Percentiles rank a stretch among this genome's conserved stretches.
Conservation (phyloP, 257 asterid genomes). For the Paraleonurus japonicus region DNA sequence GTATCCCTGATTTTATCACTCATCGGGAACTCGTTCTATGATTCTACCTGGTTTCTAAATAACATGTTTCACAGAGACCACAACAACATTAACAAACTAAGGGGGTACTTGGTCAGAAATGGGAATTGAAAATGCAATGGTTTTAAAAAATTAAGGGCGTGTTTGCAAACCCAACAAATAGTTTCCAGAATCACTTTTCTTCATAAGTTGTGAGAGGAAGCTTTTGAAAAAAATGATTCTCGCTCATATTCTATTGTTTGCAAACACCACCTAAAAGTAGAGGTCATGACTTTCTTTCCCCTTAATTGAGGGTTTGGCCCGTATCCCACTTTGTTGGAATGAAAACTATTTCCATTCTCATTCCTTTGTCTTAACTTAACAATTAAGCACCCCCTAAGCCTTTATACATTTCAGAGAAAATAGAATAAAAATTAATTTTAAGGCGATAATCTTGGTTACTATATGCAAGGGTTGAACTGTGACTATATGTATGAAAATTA, state of each 20-base stretch:
- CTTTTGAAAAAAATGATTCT: too few species aligned
- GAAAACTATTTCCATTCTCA: background rate
- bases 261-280: background rate
- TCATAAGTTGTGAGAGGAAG: too few species aligned
- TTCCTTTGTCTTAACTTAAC: background rate
- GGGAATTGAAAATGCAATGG: background rate
- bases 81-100: background rate
- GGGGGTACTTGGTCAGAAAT: background rate
- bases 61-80: background rate
- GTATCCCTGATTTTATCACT: background rate
- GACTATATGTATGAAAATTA: background rate
- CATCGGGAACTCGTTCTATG: background rate
- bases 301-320: background rate
- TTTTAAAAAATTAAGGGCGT: too few species aligned
- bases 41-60: background rate
- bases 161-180: too few species aligned
- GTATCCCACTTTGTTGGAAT: background rate
- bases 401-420: background rate
- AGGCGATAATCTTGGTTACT: background rate
- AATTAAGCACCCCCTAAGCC: background rate
- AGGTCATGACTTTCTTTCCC: background rate
- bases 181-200: too few species aligned
- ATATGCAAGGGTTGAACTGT: background rate
- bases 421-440: background rate
- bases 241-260: too few species aligned